Evolutionary conservation across 495 filamentous ascomycete genomes (phyloP), one percentile per base, ranked within the genome.

Genomic region (Daldinia decipiens): DNA sequence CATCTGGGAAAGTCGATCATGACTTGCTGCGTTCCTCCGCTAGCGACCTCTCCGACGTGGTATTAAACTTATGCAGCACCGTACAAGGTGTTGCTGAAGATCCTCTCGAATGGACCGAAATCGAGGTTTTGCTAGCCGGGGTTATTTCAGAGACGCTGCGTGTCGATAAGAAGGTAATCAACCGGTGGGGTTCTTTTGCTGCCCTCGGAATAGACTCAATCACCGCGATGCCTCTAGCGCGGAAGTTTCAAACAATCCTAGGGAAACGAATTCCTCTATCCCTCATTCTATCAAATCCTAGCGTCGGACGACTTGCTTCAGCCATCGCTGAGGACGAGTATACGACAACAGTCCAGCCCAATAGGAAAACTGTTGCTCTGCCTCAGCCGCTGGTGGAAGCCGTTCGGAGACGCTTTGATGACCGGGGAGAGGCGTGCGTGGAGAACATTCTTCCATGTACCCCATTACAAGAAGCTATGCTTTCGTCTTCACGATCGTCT

Each of bases 391-490:
- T 87, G 8, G 27, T 79, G 0, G 64, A 79, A 1, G 62, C 67
- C 2, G 75, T 86, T 5, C 65, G 45, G 1, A 53, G 74, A 4
- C 74, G 71, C 6, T 81, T 87, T 54, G 36, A 59, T 3, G 27
- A 73, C 2, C 43, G 68, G 6, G 81, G 82, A 3, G 73, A 75
- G 13, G 57, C 62, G 0, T n/a, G 17, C 8, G 80, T 91, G 5
- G 70, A 86, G 47, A 78, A 76, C 26, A 82, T 95, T 27, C 79
- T 93, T 13, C 92, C 93, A 24, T 95, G 93, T 71, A 94, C 92
- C 3, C 90, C 92, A 2, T 77, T 96, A 1, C 93, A 96, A 71
- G 90, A 94, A 77, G 90, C 88, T 8, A 95, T 95, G 91, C 81
- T 96, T 7, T 87, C 85, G 13, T 80, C 83, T n/a, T 82, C 83